Evolutionary conservation across 192 early-diverging fungal species (phyloP).

Genomic region (Entomortierella lignicola): DNA sequence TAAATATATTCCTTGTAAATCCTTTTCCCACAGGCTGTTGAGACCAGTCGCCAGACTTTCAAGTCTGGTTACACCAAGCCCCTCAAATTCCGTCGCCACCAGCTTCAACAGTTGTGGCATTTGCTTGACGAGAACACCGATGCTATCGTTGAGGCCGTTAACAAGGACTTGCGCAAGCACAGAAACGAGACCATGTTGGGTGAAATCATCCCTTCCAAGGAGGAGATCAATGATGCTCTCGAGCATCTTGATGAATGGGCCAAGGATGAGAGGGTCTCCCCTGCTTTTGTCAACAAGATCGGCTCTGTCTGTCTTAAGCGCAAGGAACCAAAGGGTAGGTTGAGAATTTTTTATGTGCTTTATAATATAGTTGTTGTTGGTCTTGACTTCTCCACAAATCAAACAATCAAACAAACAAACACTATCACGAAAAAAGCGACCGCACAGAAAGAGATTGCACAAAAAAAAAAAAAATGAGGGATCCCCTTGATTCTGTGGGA

Average conservation of each 20-base stretch:
- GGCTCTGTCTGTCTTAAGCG: conserved; percentile 64
- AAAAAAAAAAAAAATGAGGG: too few species aligned
- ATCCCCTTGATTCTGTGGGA: too few species aligned
- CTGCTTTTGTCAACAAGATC: conserved; percentile 59
- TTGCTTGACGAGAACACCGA: conserved; percentile 52
- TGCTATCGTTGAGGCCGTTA: conserved; percentile 27
- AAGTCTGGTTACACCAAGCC: conserved; percentile 39
- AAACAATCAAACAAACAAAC: too few species aligned
- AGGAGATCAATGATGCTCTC: conserved; percentile 58
- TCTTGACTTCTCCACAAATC: too few species aligned
- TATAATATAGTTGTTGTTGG: too few species aligned
- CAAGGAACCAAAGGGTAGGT: conserved; percentile 84
- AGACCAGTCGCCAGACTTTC: conserved; percentile 45
- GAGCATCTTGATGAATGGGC: conserved; percentile 73
- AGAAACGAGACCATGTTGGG: conserved; percentile 40
- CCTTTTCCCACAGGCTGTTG: conserved; percentile 17
- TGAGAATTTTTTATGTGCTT: too few species aligned
- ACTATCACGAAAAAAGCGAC: too few species aligned
- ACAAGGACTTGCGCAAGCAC: conserved; percentile 53
- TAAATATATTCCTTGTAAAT: not conserved
- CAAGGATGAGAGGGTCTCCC: conserved; percentile 60
- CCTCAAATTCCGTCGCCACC: conserved; percentile 57
- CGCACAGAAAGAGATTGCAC: too few species aligned
- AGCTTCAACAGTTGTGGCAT: conserved; percentile 48
- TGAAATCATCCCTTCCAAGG: conserved; percentile 49